Conservation (phyloP, 2,329 filamentous ascomycete genomes). For the Apiospora saccharicola region DNA sequence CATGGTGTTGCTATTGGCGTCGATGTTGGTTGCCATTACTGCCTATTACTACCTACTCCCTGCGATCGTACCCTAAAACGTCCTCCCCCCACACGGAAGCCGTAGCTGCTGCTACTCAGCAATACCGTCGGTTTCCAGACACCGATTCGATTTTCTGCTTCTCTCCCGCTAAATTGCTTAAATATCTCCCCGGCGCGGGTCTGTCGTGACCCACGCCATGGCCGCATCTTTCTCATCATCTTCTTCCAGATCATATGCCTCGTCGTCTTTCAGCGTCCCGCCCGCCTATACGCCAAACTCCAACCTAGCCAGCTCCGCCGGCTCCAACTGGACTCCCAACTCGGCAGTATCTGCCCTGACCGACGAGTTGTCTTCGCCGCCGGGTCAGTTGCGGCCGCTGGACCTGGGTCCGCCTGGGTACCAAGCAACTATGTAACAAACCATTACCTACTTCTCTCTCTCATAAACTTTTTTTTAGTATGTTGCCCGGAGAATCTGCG, state of each 20-base stretch:
- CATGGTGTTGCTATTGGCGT: background rate
- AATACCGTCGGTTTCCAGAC: conserved; percentile 1
- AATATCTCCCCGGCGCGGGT: conserved; percentile 14
- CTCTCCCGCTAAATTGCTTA: conserved; percentile 17
- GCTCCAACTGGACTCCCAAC: conserved; percentile 56
- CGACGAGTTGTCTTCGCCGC: conserved; percentile 48
- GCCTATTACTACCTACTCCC: background rate
- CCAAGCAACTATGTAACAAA: conserved; percentile 60
- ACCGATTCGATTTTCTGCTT: conserved; percentile 12
- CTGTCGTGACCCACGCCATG: conserved; percentile 20
- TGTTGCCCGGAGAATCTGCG: background rate
- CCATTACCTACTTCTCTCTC: conserved; percentile 24
- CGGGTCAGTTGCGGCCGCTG: conserved; percentile 52
- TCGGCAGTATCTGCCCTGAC: conserved; percentile 54
- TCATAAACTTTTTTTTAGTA: too few species aligned
- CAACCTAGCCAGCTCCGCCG: conserved; percentile 52
- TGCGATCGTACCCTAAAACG: conserved; percentile 16
- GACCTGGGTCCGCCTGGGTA: conserved; percentile 62
- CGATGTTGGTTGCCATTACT: background rate
- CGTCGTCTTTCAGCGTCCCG: conserved; percentile 55
- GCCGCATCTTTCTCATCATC: conserved; percentile 34
- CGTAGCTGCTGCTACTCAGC: background rate
- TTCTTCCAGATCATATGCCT: conserved; percentile 54
- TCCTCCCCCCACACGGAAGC: conserved; percentile 16
- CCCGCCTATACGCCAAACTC: conserved; percentile 49